Conservation (phyloP, 2,329 filamentous ascomycete species). For the Ophiostoma sp. region DNA sequence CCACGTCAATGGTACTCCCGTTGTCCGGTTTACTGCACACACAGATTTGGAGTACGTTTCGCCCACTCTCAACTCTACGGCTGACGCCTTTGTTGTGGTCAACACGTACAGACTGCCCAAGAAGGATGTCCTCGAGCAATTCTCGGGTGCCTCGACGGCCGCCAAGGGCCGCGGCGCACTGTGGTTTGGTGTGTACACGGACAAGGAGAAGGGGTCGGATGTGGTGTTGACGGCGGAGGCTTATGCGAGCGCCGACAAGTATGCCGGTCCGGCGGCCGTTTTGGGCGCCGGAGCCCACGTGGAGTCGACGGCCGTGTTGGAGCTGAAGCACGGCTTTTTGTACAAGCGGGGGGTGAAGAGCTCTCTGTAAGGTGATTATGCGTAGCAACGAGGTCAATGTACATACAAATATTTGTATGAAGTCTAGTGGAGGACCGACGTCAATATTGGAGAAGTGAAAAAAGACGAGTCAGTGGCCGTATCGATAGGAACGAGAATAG, state of each 20-base stretch:
- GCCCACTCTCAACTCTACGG: background rate
- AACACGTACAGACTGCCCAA: conserved; percentile 3
- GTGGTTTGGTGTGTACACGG: conserved; percentile 1
- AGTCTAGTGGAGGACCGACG: background rate
- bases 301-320: background rate
- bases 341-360: conserved; percentile 1
- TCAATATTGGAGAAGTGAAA: background rate
- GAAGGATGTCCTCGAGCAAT: background rate
- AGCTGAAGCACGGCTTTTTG: conserved; percentile 9
- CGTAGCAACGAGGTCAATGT: background rate
- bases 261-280: background rate
- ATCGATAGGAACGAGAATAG: conserved; percentile 10
- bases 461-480: conserved; percentile 5
- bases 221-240: conserved; percentile 14
- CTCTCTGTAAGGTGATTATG: background rate
- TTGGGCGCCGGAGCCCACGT: background rate
- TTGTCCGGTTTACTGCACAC: background rate
- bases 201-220: background rate
- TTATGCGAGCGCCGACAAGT: background rate
- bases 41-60: conserved; percentile 3
- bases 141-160: background rate
- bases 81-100: background rate
- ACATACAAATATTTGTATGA: background rate
- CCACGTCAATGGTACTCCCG: background rate
- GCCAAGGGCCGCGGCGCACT: background rate